Percentiles rank a stretch among this genome's conserved stretches.
phyloP scores from a whole-genome alignment of 192 early-diverging fungal species.

The Coemansia sp. region DNA sequence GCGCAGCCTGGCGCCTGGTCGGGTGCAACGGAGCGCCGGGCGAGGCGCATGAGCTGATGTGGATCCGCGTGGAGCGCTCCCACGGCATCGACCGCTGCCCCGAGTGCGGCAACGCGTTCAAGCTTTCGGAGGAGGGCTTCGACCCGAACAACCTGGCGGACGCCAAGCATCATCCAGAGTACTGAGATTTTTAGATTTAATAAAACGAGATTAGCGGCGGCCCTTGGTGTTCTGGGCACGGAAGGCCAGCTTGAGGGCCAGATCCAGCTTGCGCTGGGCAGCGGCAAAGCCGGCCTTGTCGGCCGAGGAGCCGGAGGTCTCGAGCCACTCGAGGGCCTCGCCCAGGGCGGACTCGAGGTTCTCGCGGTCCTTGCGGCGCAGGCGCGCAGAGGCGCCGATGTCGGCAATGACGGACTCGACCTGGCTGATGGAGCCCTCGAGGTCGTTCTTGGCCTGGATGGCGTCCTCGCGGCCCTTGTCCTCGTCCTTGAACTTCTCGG shows the following conservation, averaged over 20 bases:
- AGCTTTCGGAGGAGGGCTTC: conserved; percentile 56
- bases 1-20: conserved; percentile 77
- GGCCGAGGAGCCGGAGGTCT: conserved; percentile 58
- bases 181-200: conserved; percentile 2
- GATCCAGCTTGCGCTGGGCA: conserved; percentile 71
- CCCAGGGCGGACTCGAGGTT: conserved; percentile 70
- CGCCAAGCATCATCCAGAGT: conserved; percentile 10
- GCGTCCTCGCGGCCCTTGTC: conserved; percentile 71
- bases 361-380: conserved; percentile 69
- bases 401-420: conserved; percentile 65
- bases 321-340: conserved; percentile 73
- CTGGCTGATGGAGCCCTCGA: conserved; percentile 74
- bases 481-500: conserved; percentile 81
- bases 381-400: conserved; percentile 70
- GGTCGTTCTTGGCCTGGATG: conserved; percentile 78
- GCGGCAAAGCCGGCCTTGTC: conserved; percentile 62
- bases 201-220: conserved; percentile 21
- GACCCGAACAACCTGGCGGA: conserved; percentile 30
- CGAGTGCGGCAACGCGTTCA: conserved; percentile 84
- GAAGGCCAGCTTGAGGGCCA: conserved; percentile 66
- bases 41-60: conserved; percentile 89
- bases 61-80: conserved; percentile 78
- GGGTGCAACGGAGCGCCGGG: conserved; percentile 93
- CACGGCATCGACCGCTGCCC: conserved; percentile 89
- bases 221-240: conserved; percentile 20